Percentiles rank a stretch among this genome's conserved stretches.
Evolutionary conservation across 805 yeast species (phyloP).

Genomic region (Candida golubevii): DNA sequence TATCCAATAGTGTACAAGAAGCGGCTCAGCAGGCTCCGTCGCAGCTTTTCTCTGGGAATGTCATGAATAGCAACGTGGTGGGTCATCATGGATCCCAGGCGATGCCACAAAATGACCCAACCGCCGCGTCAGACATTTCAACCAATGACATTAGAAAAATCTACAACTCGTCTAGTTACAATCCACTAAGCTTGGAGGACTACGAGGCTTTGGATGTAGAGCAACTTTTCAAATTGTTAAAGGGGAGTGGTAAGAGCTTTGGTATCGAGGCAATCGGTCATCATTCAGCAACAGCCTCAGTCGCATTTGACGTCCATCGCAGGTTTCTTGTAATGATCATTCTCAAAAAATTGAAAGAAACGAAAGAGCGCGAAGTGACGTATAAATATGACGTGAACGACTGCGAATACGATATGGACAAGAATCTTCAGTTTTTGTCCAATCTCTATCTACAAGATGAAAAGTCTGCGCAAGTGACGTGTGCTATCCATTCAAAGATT

Average conservation of each 20-base stretch:
- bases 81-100: background rate
- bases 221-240: slow-evolving; percentile 36
- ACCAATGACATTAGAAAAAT: background rate
- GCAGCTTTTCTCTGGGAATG: background rate
- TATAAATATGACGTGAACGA: slow-evolving; percentile 25
- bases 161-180: slow-evolving; percentile 19
- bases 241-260: slow-evolving; percentile 13
- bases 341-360: slow-evolving; percentile 34
- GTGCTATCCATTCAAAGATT: slow-evolving; percentile 26
- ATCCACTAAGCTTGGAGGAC: slow-evolving; percentile 22
- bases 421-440: slow-evolving; percentile 36
- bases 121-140: background rate
- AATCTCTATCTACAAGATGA: slow-evolving; percentile 39
- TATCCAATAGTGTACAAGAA: background rate
- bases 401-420: slow-evolving; percentile 40
- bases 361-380: slow-evolving; percentile 31
- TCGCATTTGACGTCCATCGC: slow-evolving; percentile 32
- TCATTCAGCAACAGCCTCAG: slow-evolving; percentile 10
- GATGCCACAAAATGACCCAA: background rate
- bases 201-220: slow-evolving; percentile 35
- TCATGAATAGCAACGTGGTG: too few relatives aligned
- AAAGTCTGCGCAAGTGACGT: slow-evolving; percentile 20
- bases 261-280: slow-evolving; percentile 4
- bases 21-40: background rate
- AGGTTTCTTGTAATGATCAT: slow-evolving; percentile 33